Conservation (phyloP, 2,329 filamentous ascomycete species). For the Geosmithia morbida region DNA sequence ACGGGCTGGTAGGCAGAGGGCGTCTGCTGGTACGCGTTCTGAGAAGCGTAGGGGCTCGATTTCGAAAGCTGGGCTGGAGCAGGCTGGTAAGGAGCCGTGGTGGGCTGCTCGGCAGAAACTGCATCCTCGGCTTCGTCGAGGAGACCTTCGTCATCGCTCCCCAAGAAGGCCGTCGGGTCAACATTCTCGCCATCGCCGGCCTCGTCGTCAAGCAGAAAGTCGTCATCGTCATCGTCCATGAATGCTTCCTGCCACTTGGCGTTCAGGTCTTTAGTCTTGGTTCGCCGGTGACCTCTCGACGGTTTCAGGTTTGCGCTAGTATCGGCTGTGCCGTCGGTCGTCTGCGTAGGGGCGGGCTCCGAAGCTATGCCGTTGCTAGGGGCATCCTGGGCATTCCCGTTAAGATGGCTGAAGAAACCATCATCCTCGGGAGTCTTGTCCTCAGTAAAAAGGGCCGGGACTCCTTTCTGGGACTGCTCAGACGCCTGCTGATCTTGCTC, state of each 20-base stretch:
- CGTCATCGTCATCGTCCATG: conserved; percentile 58
- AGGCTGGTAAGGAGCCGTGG: background rate
- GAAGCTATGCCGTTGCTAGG: background rate
- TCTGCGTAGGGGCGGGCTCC: background rate
- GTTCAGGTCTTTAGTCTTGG: conserved; percentile 47
- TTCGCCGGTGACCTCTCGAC: conserved; percentile 8
- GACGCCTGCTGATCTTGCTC: background rate
- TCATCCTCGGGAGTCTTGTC: conserved; percentile 33
- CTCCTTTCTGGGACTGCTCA: conserved; percentile 4
- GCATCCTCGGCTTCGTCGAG: conserved; percentile 20
- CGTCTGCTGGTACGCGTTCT: background rate
- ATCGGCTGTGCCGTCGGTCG: conserved; percentile 29
- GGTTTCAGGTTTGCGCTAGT: background rate
- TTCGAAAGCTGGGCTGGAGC: conserved; percentile 2
- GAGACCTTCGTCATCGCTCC: conserved; percentile 58
- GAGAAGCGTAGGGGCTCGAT: conserved; percentile 4
- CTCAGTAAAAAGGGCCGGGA: conserved; percentile 20
- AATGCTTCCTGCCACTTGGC: conserved; percentile 77
- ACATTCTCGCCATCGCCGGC: conserved; percentile 27
- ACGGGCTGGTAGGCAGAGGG: background rate
- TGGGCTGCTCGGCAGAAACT: background rate
- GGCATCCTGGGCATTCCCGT: conserved; percentile 7
- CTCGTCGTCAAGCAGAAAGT: conserved; percentile 45
- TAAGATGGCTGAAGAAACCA: conserved; percentile 48
- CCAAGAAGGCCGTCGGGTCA: conserved; percentile 53